A percentile compares a stretch with the other conserved stretches of the same genome.
phyloP scores from a whole-genome alignment of 2,329 filamentous ascomycete species.

The Dothidotthia symphoricarpi region DNA sequence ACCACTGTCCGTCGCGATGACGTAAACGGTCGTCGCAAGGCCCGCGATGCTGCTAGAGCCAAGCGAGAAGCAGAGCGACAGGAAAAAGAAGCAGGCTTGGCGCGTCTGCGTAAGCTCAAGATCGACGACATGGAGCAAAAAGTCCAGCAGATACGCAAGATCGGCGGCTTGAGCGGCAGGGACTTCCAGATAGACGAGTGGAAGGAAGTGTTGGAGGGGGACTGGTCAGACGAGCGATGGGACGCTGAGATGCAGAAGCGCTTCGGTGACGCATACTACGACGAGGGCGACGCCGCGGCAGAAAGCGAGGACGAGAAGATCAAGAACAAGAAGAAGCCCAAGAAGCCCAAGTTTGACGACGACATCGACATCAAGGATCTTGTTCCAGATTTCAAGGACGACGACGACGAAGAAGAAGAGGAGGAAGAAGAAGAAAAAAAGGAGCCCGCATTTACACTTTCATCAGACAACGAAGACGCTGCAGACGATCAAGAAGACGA shows the following conservation, averaged over 20 bases:
- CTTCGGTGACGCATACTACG: conserved; percentile 92
- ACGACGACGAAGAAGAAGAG: conserved; percentile 61
- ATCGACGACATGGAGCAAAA: conserved; percentile 88
- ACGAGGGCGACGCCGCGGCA: conserved; percentile 55
- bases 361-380: conserved; percentile 97
- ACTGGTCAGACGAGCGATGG: conserved; percentile 88
- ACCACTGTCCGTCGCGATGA: conserved; percentile 86
- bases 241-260: conserved; percentile 83
- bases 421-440: no score
- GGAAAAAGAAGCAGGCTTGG: conserved; percentile 75
- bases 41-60: conserved; percentile 73
- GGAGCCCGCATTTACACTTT: conserved; percentile 73
- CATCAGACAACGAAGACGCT: conserved; percentile 44
- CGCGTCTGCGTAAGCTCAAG: conserved; percentile 80
- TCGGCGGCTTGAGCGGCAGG: conserved; percentile 73
- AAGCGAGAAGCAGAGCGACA: conserved; percentile 76
- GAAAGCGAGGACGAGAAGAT: conserved; percentile 37
- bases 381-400: conserved; percentile 79
- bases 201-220: conserved; percentile 78
- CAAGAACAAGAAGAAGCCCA: conserved; percentile 59
- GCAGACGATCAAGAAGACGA: conserved; percentile 45
- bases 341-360: conserved; percentile 92
- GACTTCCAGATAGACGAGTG: conserved; percentile 73
- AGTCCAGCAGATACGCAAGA: conserved; percentile 82
- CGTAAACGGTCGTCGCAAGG: conserved; percentile 70